Conservation (phyloP, 257 asterid genomes). For the Capsicum rhomboideum region DNA sequence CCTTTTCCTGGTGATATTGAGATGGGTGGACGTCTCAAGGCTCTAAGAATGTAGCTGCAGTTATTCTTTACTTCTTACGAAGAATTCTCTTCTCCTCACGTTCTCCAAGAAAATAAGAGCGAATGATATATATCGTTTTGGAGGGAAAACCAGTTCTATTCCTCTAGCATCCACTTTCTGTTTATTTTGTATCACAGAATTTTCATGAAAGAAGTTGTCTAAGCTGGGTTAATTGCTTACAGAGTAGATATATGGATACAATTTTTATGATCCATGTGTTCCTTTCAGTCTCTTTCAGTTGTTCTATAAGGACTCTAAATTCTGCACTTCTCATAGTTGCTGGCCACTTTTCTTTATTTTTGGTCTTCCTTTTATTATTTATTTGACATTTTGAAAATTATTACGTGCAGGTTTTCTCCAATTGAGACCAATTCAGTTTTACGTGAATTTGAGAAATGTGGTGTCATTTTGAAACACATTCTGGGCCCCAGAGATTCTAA, state of each 20-base stretch:
- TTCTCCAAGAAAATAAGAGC: not conserved
- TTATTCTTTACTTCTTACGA: not conserved
- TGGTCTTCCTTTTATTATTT: not conserved
- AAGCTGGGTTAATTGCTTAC: not conserved
- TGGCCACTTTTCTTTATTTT: not conserved
- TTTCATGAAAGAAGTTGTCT: not conserved
- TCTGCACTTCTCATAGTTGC: not conserved
- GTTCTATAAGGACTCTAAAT: not conserved
- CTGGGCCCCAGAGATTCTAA: slow-evolving; percentile 96
- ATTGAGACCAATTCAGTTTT: slow-evolving; percentile 82
- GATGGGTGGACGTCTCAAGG: not conserved
- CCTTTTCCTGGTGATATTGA: not conserved
- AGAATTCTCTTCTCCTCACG: not conserved
- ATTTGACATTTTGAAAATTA: not conserved
- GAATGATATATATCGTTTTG: not conserved
- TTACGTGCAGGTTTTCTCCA: slow-evolving; percentile 62
- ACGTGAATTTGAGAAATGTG: slow-evolving; percentile 92
- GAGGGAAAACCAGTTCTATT: not conserved
- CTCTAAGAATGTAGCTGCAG: not conserved
- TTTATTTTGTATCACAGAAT: not conserved
- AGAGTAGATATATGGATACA: not conserved
- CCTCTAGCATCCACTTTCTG: not conserved
- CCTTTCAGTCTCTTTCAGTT: not conserved
- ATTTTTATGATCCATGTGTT: not conserved
- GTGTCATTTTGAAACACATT: slow-evolving; percentile 78